Percentiles rank a stretch among this genome's conserved stretches.
Conservation (phyloP, 768 basidiomycete genomes). For the Trametes coccinea region DNA sequence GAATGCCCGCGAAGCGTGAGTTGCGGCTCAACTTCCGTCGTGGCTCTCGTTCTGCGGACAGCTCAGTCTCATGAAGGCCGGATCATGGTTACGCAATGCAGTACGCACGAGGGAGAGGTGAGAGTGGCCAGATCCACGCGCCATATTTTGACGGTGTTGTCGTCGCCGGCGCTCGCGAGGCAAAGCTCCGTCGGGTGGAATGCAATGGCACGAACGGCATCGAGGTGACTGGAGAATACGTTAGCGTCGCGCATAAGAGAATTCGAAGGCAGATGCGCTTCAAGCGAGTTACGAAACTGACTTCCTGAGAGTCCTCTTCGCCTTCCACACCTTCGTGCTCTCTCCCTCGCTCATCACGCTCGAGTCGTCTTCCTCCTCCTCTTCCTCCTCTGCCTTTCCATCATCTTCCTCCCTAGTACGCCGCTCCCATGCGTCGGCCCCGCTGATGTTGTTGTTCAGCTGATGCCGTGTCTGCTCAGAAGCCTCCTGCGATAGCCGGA, state of each 20-base stretch:
- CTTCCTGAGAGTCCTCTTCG: constrained; percentile 87
- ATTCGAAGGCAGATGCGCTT: constrained; percentile 3
- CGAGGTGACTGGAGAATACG: constrained; percentile 70
- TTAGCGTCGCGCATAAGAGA: constrained; percentile 6
- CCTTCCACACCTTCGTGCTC: constrained; percentile 77
- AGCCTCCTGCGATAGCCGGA: constrained; percentile 64
- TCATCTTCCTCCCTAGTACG: constrained; percentile 62
- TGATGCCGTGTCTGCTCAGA: constrained; percentile 50
- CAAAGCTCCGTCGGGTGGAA: constrained; percentile 87
- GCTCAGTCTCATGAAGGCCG: constrained; percentile 14
- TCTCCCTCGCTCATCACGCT: constrained; percentile 65
- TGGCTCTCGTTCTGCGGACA: constrained; percentile 55
- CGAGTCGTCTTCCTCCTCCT: constrained; percentile 64
- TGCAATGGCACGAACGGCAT: constrained; percentile 85
- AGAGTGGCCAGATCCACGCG: constrained; percentile 77
- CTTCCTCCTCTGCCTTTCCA: constrained; percentile 65
- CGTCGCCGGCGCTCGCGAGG: constrained; percentile 92
- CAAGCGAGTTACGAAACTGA: constrained; percentile 44
- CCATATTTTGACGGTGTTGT: constrained; percentile 96
- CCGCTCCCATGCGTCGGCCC: constrained; percentile 53
- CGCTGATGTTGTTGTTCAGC: constrained; percentile 32
- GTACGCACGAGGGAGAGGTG: constrained; percentile 73
- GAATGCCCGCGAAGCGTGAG: constrained; percentile 94
- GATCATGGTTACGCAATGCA: constrained; percentile 14
- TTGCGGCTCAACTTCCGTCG: constrained; percentile 90